Base-by-base conservation (phyloP, 2,329 filamentous ascomycete genomes). In the Juglanconis sp. region DNA sequence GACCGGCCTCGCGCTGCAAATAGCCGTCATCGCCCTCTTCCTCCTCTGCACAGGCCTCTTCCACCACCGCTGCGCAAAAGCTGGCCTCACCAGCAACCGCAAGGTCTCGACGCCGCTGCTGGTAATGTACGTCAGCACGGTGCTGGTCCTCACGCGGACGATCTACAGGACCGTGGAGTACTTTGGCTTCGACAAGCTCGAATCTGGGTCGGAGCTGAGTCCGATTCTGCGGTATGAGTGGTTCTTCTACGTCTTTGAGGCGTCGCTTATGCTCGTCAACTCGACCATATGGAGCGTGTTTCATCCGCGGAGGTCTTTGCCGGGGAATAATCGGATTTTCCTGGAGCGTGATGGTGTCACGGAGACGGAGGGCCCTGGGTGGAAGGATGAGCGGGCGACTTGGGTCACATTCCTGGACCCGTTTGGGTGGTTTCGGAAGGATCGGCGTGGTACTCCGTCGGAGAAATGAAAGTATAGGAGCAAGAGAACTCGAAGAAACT, bases 211-310 rank as follows among this genome's bases (percentile, higher is more conserved):
- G 35, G 72, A 68, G 1, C 63, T 81, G 1, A 78, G 74, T 10
- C 76, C 80, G 0, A 70, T 83, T 30, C 61, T 85, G n/a, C 75
- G 81, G 30, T 81, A 84, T 64, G 83, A 87, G 69, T 83, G 78
- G 77, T 86, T 79, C 69, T 86, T 86, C 63, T 84, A 81, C 65
- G 74, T 85, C 24, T 86, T 86, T 60, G 83, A 87, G 71, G 79
- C 76, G 1, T 64, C 68, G 0, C 68, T 84, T 11, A 86, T 86
- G 83, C 65, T 85, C 1, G 46, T 66, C 49, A 86, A 86, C 64
- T 73, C 74, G 9, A 69, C 74, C 36, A 66, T 86, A 65, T 75
- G 82, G 68, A 86, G 84, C 61, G 44, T 75, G 3, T 71, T 78
- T 4, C 80, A 85, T 63, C 82, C 83, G 30, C 74, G 82, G 40